phyloP scores from a whole-genome alignment of 495 filamentous ascomycete genomes.

The Xylaria grammica region DNA sequence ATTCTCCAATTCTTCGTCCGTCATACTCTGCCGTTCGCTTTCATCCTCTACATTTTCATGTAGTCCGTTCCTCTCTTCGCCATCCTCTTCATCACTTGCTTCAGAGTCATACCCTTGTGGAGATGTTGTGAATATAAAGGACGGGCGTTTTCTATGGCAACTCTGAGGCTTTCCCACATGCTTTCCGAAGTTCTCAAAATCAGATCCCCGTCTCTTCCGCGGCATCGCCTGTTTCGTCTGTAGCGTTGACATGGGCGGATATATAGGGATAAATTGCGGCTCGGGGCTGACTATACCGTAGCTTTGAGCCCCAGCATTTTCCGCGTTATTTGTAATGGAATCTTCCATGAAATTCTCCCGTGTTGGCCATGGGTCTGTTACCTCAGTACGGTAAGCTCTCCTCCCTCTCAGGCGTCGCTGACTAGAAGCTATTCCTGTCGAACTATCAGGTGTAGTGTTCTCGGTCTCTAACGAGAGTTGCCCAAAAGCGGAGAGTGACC shows the following conservation, averaged over 20 bases:
- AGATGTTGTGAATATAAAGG: not conserved
- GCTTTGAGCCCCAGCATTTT: not conserved
- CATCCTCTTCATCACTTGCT: conserved; percentile 6
- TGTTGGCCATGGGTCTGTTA: conserved; percentile 35
- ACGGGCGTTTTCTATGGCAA: not conserved
- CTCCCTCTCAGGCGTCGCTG: not conserved
- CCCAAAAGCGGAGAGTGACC: conserved; percentile 25
- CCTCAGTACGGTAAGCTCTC: not conserved
- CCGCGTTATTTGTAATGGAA: conserved; percentile 15
- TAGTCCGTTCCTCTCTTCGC: not conserved
- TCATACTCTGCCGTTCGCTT: not conserved
- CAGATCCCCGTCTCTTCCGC: conserved; percentile 27
- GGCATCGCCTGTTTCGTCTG: not conserved
- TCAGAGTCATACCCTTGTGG: not conserved
- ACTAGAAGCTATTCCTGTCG: not conserved
- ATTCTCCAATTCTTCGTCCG: not conserved
- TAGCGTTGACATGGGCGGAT: not conserved
- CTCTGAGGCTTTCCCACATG: not conserved
- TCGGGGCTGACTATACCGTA: not conserved
- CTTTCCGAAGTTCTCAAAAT: conserved; percentile 35
- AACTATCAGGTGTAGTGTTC: not conserved
- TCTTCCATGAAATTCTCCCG: conserved; percentile 34
- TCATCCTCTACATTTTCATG: not conserved
- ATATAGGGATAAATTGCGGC: not conserved
- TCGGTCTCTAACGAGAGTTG: conserved; percentile 31